Base-by-base conservation (phyloP, 768 basidiomycete genomes). In the Crepidotus variabilis region DNA sequence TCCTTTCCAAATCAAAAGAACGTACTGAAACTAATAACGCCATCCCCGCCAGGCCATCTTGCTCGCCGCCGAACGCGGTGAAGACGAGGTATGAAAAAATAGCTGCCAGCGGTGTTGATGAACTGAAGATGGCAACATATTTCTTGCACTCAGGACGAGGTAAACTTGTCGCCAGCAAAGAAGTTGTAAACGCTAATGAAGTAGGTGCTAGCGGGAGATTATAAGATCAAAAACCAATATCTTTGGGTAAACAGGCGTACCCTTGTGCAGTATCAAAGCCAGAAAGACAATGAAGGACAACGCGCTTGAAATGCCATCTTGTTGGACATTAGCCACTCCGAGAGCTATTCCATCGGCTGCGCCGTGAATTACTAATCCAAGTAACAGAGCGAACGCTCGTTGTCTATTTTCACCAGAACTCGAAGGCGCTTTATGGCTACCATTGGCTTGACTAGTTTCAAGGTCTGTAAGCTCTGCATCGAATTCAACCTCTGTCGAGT, bases 181-280 rank as follows among this genome's bases (percentile, higher is more conserved):
- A 86, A 0, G 90, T 87, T 0, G 92, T 89, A 46, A 98, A 77
- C 4, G 95, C 96, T 47, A 99, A 76, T 2, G 94, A 87, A 0
- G 95, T 94, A 1, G 96, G 96, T 0, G 90, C 95, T 96, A 63
- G 14, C 33, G 35, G n/a, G 36, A 50, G 50, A 34, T 22, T 20
- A 21, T 39, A 60, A 50, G 35, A 52, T 9, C 39, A 21, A 36
- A 20, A 14, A 57, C 24, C 21, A 24, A 49, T 21, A 21, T 54
- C 45, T 54, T 9, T 39, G 10, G 45, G 11, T 14, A 23, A 23
- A 35, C 11, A 21, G n/a, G 43, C 49, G 60, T 23, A 80, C 91
- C 90, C 82, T 98, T 98, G 72, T 98, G 97, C 20, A 98, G 77
- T 49, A 92, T 78, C 43, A 99, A 82, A 2, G 97, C 95, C 21